phyloP scores from a whole-genome alignment of 495 filamentous ascomycete genomes.

The Penicillium bovifimosum region DNA sequence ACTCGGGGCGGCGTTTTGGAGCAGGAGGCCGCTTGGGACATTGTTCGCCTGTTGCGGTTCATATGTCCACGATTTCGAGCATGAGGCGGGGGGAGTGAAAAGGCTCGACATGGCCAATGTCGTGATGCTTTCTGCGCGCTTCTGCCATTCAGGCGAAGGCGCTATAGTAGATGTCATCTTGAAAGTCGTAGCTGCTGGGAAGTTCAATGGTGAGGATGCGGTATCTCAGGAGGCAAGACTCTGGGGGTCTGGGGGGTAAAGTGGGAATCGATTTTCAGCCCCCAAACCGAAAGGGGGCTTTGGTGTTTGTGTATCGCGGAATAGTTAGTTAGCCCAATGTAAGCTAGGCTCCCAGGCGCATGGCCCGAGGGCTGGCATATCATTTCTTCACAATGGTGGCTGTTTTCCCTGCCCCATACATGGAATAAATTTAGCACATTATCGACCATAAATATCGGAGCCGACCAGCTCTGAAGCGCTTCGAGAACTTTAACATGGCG shows the following conservation, averaged over 20 bases:
- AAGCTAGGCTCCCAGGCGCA: background rate
- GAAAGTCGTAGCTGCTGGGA: background rate
- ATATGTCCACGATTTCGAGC: constrained; percentile 16
- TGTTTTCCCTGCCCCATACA: background rate
- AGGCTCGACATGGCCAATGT: constrained; percentile 9
- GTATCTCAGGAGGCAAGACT: background rate
- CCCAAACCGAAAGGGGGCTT: background rate
- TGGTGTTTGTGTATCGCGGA: background rate
- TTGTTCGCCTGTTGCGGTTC: constrained; percentile 6
- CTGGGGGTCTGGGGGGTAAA: background rate
- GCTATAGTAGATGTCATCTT: background rate
- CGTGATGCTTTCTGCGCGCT: background rate
- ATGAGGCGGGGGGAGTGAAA: constrained; percentile 15
- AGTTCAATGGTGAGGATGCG: background rate
- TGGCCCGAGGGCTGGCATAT: background rate
- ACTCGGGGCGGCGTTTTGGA: constrained; percentile 15
- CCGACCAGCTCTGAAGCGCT: background rate
- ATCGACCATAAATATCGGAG: no score
- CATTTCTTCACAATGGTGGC: background rate
- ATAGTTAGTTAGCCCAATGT: background rate
- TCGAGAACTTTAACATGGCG: background rate
- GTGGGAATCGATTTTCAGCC: background rate
- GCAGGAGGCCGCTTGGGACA: constrained; percentile 7
- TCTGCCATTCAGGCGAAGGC: background rate
- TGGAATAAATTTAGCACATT: background rate